These are phyloP conservation scores for Amaranthus hypochondriacus DNA, from an alignment of 148 eudicot species.

Conservation along the genomic window DNA sequence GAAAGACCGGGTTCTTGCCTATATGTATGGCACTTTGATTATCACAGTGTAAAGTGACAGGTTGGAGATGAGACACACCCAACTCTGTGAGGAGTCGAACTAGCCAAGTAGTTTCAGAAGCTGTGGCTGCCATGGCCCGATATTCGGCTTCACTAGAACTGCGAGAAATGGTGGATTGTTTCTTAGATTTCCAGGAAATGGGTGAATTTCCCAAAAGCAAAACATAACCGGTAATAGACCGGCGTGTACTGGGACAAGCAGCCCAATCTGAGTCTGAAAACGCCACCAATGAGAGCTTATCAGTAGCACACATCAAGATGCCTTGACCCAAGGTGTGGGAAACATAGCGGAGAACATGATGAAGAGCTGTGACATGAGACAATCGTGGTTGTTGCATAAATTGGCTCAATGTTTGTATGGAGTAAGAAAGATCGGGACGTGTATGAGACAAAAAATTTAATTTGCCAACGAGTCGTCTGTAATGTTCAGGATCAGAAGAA, in stretches of 20 bases:
- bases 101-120: too few relatives aligned
- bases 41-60: not conserved
- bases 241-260: not conserved
- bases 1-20: conserved; percentile 1
- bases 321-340: not conserved
- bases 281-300: not conserved
- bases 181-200: not conserved
- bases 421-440: not conserved
- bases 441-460: conserved; percentile 2
- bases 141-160: too few relatives aligned
- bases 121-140: too few relatives aligned
- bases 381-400: not conserved
- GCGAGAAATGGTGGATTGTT: not conserved
- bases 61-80: not conserved
- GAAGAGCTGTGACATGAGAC: not conserved
- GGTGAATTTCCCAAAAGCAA: too few relatives aligned
- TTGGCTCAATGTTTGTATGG: conserved; percentile 2
- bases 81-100: conserved; percentile 8
- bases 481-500: not conserved
- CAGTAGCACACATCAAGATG: not conserved
- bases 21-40: not conserved
- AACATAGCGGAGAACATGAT: conserved; percentile 8
- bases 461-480: not conserved
- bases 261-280: conserved; percentile 4
- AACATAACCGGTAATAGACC: not conserved